Percentiles rank a stretch among this genome's conserved stretches.
These are phyloP conservation scores for Plasmodium vinckei DNA, from an alignment of 169 alveolate species.

Conservation along the genomic window DNA sequence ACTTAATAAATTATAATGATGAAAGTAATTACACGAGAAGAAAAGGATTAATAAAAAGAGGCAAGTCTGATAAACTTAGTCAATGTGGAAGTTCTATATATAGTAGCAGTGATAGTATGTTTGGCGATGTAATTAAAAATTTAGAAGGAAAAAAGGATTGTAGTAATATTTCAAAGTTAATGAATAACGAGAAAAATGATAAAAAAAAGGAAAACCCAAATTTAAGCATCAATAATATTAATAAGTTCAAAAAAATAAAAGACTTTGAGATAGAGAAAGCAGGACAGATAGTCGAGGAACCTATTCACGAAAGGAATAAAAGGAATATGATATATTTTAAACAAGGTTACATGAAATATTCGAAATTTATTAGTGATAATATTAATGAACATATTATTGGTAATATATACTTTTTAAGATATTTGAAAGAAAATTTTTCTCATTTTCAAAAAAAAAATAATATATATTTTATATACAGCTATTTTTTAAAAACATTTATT, in stretches of 20 bases:
- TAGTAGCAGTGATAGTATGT: neutral
- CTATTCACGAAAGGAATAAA: neutral
- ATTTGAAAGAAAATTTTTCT: conserved; percentile 9
- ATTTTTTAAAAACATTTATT: neutral
- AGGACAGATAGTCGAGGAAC: neutral
- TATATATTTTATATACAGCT: too few relatives aligned
- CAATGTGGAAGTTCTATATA: neutral
- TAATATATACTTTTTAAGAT: conserved; percentile 14
- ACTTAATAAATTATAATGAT: neutral
- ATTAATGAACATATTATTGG: conserved; percentile 30
- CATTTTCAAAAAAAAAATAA: too few relatives aligned
- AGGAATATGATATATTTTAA: conserved; percentile 25
- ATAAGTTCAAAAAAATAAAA: neutral
- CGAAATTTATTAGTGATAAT: conserved; percentile 1
- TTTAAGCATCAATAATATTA: too few relatives aligned
- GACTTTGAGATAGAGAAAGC: neutral
- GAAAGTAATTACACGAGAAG: neutral
- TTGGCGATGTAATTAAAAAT: neutral
- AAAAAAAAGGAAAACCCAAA: neutral
- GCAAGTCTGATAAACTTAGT: too few relatives aligned
- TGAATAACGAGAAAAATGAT: neutral
- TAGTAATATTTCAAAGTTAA: neutral
- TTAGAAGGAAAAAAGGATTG: neutral
- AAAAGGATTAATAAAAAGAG: neutral
- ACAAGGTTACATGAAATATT: conserved; percentile 51